These are phyloP conservation scores for Volvox carteri DNA, from an alignment of 163 green algal species.

Conservation along the genomic window DNA sequence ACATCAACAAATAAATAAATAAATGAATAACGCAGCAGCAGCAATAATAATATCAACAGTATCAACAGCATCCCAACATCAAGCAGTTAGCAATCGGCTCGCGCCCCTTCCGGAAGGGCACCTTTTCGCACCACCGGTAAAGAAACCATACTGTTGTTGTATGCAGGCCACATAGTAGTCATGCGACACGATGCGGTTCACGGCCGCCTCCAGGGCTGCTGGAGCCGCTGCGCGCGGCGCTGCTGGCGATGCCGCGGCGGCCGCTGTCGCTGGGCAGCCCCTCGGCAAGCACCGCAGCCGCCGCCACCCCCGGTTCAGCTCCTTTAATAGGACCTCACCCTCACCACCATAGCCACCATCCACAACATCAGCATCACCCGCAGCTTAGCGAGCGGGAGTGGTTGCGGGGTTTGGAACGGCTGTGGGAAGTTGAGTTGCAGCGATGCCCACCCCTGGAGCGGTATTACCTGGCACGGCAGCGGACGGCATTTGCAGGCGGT, in stretches of 20 bases:
- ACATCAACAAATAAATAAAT: too few species aligned
- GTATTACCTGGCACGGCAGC: neutral
- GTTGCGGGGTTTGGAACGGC: constrained; percentile 22
- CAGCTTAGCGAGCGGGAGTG: constrained; percentile 22
- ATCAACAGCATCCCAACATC: too few species aligned
- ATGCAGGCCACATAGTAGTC: too few species aligned
- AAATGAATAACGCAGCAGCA: too few species aligned
- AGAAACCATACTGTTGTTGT: too few species aligned
- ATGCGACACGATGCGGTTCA: too few species aligned
- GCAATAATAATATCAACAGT: too few species aligned
- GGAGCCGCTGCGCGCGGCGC: constrained; percentile 13
- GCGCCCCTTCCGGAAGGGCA: too few species aligned
- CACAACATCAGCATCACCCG: neutral
- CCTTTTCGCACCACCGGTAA: too few species aligned
- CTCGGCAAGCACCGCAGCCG: neutral
- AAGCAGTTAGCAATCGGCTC: too few species aligned
- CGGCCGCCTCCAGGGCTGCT: neutral
- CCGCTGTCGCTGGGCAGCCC: neutral
- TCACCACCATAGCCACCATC: neutral
- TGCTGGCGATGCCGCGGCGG: constrained; percentile 19
- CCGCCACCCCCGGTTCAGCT: neutral
- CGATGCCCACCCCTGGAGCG: neutral
- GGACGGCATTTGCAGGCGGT: neutral
- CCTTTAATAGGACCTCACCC: too few species aligned
- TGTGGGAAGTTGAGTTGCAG: constrained; percentile 32